A percentile compares a stretch with the other conserved stretches of the same genome.
These are phyloP conservation scores for Collybia sp. DNA, from an alignment of 768 basidiomycete genomes.

Conservation along the genomic window DNA sequence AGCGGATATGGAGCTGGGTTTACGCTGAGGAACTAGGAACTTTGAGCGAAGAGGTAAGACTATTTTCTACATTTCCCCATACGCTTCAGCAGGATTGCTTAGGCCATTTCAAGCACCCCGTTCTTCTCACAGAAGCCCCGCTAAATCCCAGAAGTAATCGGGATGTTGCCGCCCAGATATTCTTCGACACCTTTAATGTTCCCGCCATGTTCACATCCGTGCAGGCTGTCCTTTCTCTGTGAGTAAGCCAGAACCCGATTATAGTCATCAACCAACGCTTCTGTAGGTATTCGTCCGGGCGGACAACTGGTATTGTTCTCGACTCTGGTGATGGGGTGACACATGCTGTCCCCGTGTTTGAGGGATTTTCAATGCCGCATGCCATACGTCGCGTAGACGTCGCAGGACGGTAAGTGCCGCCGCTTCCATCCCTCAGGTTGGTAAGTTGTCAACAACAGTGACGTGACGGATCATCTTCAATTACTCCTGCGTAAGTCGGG, in stretches of 20 bases:
- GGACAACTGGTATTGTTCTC: slow-evolving; percentile 98
- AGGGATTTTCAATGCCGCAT: slow-evolving; percentile 99
- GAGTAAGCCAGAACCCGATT: slow-evolving; percentile 21
- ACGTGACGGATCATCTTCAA: slow-evolving; percentile 96
- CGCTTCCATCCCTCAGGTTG: neutral
- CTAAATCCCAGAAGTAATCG: slow-evolving; percentile 95
- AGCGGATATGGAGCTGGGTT: slow-evolving; percentile 98
- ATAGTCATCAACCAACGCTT: neutral
- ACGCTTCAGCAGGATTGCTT: slow-evolving; percentile 12
- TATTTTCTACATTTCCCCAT: slow-evolving; percentile 6
- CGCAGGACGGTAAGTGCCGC: slow-evolving; percentile 74
- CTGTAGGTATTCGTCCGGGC: slow-evolving; percentile 90
- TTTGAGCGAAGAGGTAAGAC: slow-evolving; percentile 89
- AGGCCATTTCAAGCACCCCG: slow-evolving; percentile 74
- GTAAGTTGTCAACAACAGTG: slow-evolving; percentile 45
- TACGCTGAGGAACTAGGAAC: slow-evolving; percentile 95
- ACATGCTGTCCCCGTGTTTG: slow-evolving; percentile 97
- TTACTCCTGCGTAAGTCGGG: slow-evolving; percentile 91
- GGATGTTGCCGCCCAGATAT: slow-evolving; percentile 96
- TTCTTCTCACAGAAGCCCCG: slow-evolving; percentile 94
- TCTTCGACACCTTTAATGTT: slow-evolving; percentile 99
- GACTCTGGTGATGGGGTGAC: slow-evolving; percentile 99
- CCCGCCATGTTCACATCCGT: slow-evolving; percentile 96
- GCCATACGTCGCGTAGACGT: slow-evolving; percentile 95
- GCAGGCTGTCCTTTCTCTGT: slow-evolving; percentile 96